Conservation (phyloP, 805 yeast genomes). For the Kregervanrija fluxuum region DNA sequence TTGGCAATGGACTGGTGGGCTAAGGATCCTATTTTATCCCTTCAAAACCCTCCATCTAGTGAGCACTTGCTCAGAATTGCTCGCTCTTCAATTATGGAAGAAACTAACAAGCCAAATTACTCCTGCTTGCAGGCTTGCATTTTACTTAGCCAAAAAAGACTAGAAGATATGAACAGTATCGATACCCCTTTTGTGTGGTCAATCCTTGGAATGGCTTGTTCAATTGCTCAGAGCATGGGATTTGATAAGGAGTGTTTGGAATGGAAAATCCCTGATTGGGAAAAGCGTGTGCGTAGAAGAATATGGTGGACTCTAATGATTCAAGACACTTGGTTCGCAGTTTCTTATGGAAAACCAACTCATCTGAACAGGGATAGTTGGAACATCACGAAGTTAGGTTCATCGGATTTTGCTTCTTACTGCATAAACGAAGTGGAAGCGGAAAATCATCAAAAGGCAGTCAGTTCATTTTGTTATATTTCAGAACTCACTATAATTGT, state of each 20-base stretch:
- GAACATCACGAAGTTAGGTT: background rate
- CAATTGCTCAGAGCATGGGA: slow-evolving; percentile 1
- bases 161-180: slow-evolving; percentile 1
- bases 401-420: slow-evolving; percentile 1
- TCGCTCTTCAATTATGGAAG: slow-evolving; percentile 2
- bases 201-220: slow-evolving; percentile 3
- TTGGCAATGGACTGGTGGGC: slow-evolving; percentile 5
- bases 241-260: slow-evolving; percentile 1
- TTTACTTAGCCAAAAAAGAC: slow-evolving; percentile 3
- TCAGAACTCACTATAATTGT: background rate
- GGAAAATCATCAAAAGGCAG: background rate
- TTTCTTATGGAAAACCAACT: slow-evolving; percentile 1
- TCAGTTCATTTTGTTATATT: slow-evolving; percentile 1
- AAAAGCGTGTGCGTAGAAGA: slow-evolving; percentile 1
- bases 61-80: slow-evolving; percentile 1
- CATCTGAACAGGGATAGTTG: slow-evolving; percentile 1
- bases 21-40: slow-evolving; percentile 2
- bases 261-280: slow-evolving; percentile 4
- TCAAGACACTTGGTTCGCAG: slow-evolving; percentile 7
- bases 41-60: slow-evolving; percentile 2
- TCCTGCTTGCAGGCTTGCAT: slow-evolving; percentile 6
- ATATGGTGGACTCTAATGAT: slow-evolving; percentile 5
- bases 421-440: slow-evolving; percentile 1
- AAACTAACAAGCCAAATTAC: slow-evolving; percentile 4
- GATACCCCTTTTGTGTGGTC: slow-evolving; percentile 5